A percentile compares a stretch with the other conserved stretches of the same genome.
These are phyloP conservation scores for Dichomitus squalens DNA, from an alignment of 1,284 basidiomycete genomes.

Conservation along the genomic window DNA sequence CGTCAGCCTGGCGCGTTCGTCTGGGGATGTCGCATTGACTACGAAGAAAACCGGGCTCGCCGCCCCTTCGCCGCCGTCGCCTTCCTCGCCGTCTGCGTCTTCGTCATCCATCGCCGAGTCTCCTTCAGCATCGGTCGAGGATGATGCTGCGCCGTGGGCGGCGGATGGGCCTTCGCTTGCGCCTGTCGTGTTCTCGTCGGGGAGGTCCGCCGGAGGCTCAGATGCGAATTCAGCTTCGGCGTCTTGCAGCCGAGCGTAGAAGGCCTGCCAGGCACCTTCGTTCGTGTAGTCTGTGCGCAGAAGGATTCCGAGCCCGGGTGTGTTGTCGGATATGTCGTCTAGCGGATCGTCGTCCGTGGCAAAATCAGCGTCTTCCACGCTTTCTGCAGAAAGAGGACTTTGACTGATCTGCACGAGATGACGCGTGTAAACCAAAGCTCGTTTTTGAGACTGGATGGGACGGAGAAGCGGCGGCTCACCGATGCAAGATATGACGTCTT, in stretches of 20 bases:
- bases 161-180: conserved; percentile 15
- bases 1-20: conserved; percentile 45
- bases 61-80: conserved; percentile 37
- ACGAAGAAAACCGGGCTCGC: conserved; percentile 50
- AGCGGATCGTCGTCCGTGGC: conserved; percentile 50
- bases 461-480: conserved; percentile 13
- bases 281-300: conserved; percentile 70
- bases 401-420: conserved; percentile 17
- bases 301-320: conserved; percentile 52
- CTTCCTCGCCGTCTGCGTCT: conserved; percentile 29
- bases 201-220: conserved; percentile 19
- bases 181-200: conserved; percentile 24
- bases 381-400: conserved; percentile 15
- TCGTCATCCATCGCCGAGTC: conserved; percentile 28
- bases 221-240: conserved; percentile 51
- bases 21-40: conserved; percentile 44
- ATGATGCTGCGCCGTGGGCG: conserved; percentile 19
- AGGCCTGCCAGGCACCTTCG: conserved; percentile 63
- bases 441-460: background rate
- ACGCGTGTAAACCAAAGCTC: background rate
- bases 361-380: conserved; percentile 27
- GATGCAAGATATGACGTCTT: conserved; percentile 24
- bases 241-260: conserved; percentile 50
- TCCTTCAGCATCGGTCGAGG: conserved; percentile 19
- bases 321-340: conserved; percentile 38